A percentile compares a stretch with the other conserved stretches of the same genome.
Evolutionary conservation across 495 filamentous ascomycete species (phyloP).

Genomic region (Poronia punctata): DNA sequence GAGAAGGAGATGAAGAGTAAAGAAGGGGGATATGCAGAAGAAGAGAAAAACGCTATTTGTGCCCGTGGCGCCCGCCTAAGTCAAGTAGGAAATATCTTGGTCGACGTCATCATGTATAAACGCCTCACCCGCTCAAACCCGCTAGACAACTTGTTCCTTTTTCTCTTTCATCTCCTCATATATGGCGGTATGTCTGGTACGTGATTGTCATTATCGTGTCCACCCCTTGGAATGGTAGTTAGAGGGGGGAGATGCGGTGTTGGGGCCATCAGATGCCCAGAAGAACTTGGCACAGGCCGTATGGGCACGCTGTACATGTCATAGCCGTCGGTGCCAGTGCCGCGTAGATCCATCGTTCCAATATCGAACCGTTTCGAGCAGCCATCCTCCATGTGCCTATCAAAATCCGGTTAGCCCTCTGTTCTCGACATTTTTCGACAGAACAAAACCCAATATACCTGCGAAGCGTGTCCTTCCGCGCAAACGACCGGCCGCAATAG

Average conservation of each 20-base stretch:
- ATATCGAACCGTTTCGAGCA: constrained; percentile 67
- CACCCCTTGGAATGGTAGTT: constrained; percentile 34
- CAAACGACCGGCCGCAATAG: constrained; percentile 67
- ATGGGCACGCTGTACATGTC: constrained; percentile 23
- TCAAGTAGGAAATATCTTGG: too few species aligned
- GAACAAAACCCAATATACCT: constrained; percentile 49
- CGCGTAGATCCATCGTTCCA: constrained; percentile 37
- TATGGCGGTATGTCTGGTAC: constrained; percentile 31
- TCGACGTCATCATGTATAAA: too few species aligned
- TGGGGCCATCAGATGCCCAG: constrained; percentile 20
- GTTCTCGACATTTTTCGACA: background rate
- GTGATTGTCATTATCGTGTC: constrained; percentile 23
- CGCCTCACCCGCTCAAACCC: too few species aligned
- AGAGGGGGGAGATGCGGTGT: constrained; percentile 33
- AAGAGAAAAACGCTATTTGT: too few species aligned
- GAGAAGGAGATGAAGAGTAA: background rate
- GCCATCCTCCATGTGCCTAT: constrained; percentile 72
- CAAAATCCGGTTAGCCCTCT: constrained; percentile 13
- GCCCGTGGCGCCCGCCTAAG: too few species aligned
- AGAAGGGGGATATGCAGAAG: background rate
- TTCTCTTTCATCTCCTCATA: constrained; percentile 27
- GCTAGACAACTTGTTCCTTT: too few species aligned
- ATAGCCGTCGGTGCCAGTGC: constrained; percentile 25
- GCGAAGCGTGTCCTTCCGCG: constrained; percentile 74
- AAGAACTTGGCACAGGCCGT: constrained; percentile 20